Evolutionary conservation across 164 flowering plant species (phyloP).

Genomic region (Paratinospora sagittata): DNA sequence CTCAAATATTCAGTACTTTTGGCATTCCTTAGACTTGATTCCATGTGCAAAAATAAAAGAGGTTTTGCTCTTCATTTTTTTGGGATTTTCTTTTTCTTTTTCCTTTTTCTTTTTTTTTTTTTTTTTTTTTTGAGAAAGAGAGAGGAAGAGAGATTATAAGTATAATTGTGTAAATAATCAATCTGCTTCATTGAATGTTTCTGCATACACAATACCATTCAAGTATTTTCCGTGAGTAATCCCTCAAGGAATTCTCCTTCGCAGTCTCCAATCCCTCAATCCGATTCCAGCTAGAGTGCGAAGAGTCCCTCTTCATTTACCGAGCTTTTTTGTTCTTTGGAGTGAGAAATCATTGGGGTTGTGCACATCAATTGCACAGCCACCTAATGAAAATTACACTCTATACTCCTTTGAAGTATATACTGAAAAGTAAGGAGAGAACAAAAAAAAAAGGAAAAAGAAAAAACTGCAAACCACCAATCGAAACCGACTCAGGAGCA

Average conservation of each 20-base stretch:
- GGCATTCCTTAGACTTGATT: no score
- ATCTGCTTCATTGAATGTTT: background rate
- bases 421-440: conserved; percentile 6
- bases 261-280: background rate
- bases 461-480: conserved; percentile 15
- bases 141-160: no score
- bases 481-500: conserved; percentile 9
- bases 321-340: background rate
- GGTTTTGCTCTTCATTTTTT: no score
- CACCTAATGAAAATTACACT: conserved; percentile 12
- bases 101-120: no score
- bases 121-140: no score
- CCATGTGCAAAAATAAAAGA: no score
- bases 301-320: conserved; percentile 5
- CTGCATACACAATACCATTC: background rate
- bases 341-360: conserved; percentile 6
- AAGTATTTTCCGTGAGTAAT: background rate
- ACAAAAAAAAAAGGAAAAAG: background rate
- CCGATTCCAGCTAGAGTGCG: background rate
- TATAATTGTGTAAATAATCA: background rate
- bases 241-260: background rate
- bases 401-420: conserved; percentile 2
- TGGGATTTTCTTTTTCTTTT: no score
- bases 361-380: conserved; percentile 10
- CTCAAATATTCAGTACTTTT: no score